These are phyloP conservation scores for Trichoderma breve DNA, from an alignment of 2,329 filamentous ascomycete genomes.

Conservation along the genomic window DNA sequence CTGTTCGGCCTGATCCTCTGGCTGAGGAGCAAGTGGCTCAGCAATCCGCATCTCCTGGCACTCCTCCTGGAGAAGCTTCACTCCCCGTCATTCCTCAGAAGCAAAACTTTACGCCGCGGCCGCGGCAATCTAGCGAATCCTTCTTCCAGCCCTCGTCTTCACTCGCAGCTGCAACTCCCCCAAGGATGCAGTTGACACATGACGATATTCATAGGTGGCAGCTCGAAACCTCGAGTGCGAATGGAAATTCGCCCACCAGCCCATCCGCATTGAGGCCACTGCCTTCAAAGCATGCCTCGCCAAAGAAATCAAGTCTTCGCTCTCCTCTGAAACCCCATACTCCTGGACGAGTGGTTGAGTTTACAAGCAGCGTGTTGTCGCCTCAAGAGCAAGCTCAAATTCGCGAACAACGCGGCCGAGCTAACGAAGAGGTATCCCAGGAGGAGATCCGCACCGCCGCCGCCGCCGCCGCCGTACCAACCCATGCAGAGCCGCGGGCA, in stretches of 20 bases:
- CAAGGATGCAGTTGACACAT: conserved; percentile 42
- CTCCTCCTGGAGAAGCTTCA: conserved; percentile 32
- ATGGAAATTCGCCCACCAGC: conserved; percentile 39
- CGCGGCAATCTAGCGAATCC: conserved; percentile 34
- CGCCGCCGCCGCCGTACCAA: background rate
- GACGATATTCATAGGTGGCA: conserved; percentile 44
- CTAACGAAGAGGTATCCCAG: conserved; percentile 25
- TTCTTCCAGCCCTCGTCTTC: conserved; percentile 40
- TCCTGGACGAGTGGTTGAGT: conserved; percentile 58
- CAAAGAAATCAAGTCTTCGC: conserved; percentile 55
- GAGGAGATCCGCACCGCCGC: background rate
- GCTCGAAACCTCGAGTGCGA: conserved; percentile 38
- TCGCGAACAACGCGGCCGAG: conserved; percentile 33
- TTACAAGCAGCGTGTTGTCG: conserved; percentile 51
- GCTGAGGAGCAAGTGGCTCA: background rate
- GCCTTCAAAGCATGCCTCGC: conserved; percentile 52
- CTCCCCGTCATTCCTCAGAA: conserved; percentile 45
- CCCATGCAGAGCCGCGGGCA: conserved; percentile 23
- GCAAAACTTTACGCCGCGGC: conserved; percentile 48
- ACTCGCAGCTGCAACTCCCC: conserved; percentile 34
- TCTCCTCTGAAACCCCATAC: conserved; percentile 58
- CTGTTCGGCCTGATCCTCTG: conserved; percentile 23
- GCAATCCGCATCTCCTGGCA: conserved; percentile 28
- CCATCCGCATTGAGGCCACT: conserved; percentile 46
- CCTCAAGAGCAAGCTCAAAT: conserved; percentile 42